phyloP scores from a whole-genome alignment of 2,329 filamentous ascomycete species.

The Scedosporium aurantiacum region DNA sequence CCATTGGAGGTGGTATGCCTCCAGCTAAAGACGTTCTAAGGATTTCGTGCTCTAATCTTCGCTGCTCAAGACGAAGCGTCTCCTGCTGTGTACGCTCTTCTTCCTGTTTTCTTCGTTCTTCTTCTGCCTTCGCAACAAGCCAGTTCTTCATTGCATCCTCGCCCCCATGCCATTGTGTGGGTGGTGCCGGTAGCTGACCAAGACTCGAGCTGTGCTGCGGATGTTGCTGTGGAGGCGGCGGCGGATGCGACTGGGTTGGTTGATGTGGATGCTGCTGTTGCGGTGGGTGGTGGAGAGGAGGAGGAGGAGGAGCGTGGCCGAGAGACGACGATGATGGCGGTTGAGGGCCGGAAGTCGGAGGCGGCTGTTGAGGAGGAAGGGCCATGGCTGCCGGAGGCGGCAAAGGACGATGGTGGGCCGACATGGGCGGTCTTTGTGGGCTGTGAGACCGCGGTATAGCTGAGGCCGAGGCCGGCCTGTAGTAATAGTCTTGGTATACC shows the following conservation, averaged over 20 bases:
- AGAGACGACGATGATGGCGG: neutral
- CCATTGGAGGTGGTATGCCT: conserved; percentile 62
- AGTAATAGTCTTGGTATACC: conserved; percentile 36
- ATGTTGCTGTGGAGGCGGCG: conserved; percentile 13
- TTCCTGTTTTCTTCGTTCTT: conserved; percentile 62
- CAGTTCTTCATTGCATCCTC: conserved; percentile 64
- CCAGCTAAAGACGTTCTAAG: conserved; percentile 55
- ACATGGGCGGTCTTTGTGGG: conserved; percentile 48
- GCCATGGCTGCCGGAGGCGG: conserved; percentile 58
- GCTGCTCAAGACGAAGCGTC: conserved; percentile 56
- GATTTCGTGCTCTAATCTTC: conserved; percentile 63
- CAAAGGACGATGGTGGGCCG: conserved; percentile 57
- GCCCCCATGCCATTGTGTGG: conserved; percentile 53
- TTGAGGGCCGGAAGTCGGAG: conserved; percentile 13
- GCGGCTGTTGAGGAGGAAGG: conserved; percentile 37
- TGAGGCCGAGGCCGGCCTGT: conserved; percentile 19
- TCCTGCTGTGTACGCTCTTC: conserved; percentile 60
- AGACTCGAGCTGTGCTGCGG: conserved; percentile 20
- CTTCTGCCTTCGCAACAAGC: conserved; percentile 60
- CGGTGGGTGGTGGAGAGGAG: conserved; percentile 8
- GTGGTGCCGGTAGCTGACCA: conserved; percentile 49
- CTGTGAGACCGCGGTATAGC: conserved; percentile 32
- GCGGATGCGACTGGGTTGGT: conserved; percentile 19
- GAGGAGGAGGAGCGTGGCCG: conserved; percentile 9
- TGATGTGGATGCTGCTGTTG: conserved; percentile 13